Evolutionary conservation across 805 yeast species (phyloP).

Genomic region (Candida rishiriensis): DNA sequence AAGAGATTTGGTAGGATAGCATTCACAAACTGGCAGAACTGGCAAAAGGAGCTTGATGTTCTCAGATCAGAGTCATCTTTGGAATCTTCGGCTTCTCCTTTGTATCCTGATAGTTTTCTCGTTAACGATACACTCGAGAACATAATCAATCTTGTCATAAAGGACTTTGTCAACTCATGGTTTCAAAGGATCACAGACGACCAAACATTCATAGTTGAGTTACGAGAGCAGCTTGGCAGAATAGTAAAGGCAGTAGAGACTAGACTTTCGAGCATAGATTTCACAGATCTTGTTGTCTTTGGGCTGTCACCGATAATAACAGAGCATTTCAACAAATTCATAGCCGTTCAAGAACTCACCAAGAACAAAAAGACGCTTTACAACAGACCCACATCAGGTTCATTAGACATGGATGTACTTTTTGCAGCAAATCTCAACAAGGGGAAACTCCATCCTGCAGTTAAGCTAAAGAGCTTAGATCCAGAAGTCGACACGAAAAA

Average conservation of each 20-base stretch:
- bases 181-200: slow-evolving; percentile 40
- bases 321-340: slow-evolving; percentile 53
- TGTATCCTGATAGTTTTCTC: slow-evolving; percentile 43
- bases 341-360: slow-evolving; percentile 37
- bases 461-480: slow-evolving; percentile 34
- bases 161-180: slow-evolving; percentile 59
- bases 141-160: slow-evolving; percentile 42
- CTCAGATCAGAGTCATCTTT: slow-evolving; percentile 11
- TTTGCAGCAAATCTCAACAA: slow-evolving; percentile 41
- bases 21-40: slow-evolving; percentile 26
- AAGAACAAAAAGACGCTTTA: slow-evolving; percentile 21
- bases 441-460: slow-evolving; percentile 58
- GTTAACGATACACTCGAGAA: slow-evolving; percentile 51
- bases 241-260: slow-evolving; percentile 39
- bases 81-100: slow-evolving; percentile 4
- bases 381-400: slow-evolving; percentile 15
- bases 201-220: slow-evolving; percentile 35
- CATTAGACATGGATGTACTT: slow-evolving; percentile 35
- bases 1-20: slow-evolving; percentile 12
- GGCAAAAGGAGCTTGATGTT: slow-evolving; percentile 25
- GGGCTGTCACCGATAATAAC: slow-evolving; percentile 61
- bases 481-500: slow-evolving; percentile 40
- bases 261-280: slow-evolving; percentile 43
- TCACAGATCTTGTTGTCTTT: slow-evolving; percentile 52
- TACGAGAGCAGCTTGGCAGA: slow-evolving; percentile 39